Conservation (phyloP, 177 flowering plant genomes). For the Vitis hybrid region DNA sequence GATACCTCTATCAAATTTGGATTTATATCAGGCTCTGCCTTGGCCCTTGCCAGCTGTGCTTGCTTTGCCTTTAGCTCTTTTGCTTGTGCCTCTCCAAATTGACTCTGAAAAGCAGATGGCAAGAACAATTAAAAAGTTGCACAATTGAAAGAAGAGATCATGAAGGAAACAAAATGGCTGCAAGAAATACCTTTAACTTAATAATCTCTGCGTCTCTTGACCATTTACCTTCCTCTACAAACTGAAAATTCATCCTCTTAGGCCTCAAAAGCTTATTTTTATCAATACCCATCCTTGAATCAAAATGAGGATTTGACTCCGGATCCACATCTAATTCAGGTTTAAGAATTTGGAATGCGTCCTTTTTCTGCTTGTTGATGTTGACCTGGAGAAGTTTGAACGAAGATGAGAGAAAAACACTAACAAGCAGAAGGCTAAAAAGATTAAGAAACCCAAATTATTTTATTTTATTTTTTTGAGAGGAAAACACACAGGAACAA, state of each 20-base stretch:
- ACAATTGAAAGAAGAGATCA: neutral
- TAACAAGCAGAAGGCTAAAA: neutral
- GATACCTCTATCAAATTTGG: slow-evolving; percentile 95
- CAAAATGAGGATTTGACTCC: slow-evolving; percentile 85
- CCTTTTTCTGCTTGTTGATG: slow-evolving; percentile 97
- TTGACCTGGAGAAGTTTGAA: slow-evolving; percentile 65
- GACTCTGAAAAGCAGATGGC: slow-evolving; percentile 46
- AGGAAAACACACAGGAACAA: too few relatives aligned
- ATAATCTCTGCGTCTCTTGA: slow-evolving; percentile 83
- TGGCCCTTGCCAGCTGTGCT: slow-evolving; percentile 87
- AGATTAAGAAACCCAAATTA: neutral
- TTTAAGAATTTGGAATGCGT: slow-evolving; percentile 89
- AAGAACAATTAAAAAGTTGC: neutral
- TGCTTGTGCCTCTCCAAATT: slow-evolving; percentile 98
- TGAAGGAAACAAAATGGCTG: neutral
- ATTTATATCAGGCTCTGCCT: slow-evolving; percentile 87
- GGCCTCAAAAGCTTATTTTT: slow-evolving; percentile 85
- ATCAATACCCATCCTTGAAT: slow-evolving; percentile 80
- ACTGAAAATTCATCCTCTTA: slow-evolving; percentile 84
- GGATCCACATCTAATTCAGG: slow-evolving; percentile 92
- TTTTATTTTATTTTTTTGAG: too few relatives aligned
- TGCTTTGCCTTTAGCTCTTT: slow-evolving; percentile 88
- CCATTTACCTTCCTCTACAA: slow-evolving; percentile 99
- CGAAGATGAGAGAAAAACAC: slow-evolving; percentile 11
- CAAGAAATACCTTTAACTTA: slow-evolving; percentile 66